Conservation (phyloP, 2,329 filamentous ascomycete species). For the Fusarium pilosicola region DNA sequence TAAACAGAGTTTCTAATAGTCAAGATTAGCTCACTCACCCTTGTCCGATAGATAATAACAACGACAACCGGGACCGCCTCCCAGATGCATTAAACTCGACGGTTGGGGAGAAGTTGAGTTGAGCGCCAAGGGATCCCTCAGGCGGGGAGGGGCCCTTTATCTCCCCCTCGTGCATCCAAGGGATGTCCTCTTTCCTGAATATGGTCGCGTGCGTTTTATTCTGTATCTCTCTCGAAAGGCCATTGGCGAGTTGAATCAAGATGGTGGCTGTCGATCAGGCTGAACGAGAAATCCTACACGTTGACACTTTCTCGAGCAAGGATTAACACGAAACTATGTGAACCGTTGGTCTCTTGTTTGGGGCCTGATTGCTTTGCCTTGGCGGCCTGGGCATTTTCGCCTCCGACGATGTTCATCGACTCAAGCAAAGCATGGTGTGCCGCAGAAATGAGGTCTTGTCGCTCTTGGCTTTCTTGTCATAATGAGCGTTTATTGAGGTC, state of each 20-base stretch:
- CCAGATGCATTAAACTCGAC: background rate
- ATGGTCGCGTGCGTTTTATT: constrained; percentile 29
- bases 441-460: constrained; percentile 3
- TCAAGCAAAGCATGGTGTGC: constrained; percentile 20
- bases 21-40: constrained; percentile 10
- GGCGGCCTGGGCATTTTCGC: constrained; percentile 32
- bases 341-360: constrained; percentile 1
- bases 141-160: constrained; percentile 20
- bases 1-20: constrained; percentile 16
- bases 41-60: background rate
- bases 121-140: constrained; percentile 24
- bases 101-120: constrained; percentile 1
- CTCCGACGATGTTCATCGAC: background rate
- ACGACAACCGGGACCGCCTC: constrained; percentile 4
- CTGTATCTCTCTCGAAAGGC: background rate
- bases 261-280: constrained; percentile 9
- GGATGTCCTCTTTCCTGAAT: constrained; percentile 12
- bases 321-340: constrained; percentile 11
- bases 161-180: background rate
- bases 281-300: background rate
- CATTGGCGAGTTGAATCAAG: background rate
- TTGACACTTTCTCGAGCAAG: background rate
- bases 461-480: constrained; percentile 26
- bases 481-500: constrained; percentile 8
- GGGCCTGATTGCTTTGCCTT: constrained; percentile 14